Evolutionary conservation across 768 basidiomycete species (phyloP).

Genomic region (Tulasnella sp.): DNA sequence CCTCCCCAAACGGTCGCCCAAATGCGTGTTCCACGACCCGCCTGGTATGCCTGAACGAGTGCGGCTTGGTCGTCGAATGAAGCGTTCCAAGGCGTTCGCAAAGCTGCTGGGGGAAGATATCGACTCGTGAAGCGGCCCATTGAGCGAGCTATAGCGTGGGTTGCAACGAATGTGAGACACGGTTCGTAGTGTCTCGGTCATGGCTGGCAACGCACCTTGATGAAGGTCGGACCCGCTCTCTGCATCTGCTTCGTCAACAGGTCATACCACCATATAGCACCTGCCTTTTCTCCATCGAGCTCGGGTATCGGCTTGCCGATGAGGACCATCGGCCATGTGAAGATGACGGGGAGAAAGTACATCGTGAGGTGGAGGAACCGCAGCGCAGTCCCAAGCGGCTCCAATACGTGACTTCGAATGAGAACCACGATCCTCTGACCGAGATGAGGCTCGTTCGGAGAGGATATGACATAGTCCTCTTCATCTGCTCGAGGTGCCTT

Average conservation of each 20-base stretch:
- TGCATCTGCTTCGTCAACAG: slow-evolving; percentile 84
- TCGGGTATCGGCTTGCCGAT: slow-evolving; percentile 39
- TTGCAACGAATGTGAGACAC: background rate
- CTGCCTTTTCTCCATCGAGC: slow-evolving; percentile 72
- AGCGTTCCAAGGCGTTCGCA: slow-evolving; percentile 76
- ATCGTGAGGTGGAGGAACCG: slow-evolving; percentile 75
- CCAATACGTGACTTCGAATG: slow-evolving; percentile 54
- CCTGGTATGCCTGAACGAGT: slow-evolving; percentile 70
- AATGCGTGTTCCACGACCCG: slow-evolving; percentile 75
- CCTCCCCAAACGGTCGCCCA: slow-evolving; percentile 66
- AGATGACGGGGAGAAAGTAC: slow-evolving; percentile 79
- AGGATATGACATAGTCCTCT: slow-evolving; percentile 34
- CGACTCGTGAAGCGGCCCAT: slow-evolving; percentile 95
- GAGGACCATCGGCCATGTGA: slow-evolving; percentile 75
- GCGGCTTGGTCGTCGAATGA: slow-evolving; percentile 79
- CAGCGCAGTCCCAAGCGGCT: slow-evolving; percentile 70
- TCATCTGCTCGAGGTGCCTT: slow-evolving; percentile 21
- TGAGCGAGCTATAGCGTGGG: slow-evolving; percentile 66
- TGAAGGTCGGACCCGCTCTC: slow-evolving; percentile 90
- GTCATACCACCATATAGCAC: slow-evolving; percentile 96
- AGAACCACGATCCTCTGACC: slow-evolving; percentile 34
- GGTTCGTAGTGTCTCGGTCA: background rate
- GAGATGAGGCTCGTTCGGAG: slow-evolving; percentile 55
- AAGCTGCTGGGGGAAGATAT: slow-evolving; percentile 78
- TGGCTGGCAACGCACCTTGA: slow-evolving; percentile 50